phyloP scores from a whole-genome alignment of 2,329 filamentous ascomycete genomes.

The Incumbomyces lentus region DNA sequence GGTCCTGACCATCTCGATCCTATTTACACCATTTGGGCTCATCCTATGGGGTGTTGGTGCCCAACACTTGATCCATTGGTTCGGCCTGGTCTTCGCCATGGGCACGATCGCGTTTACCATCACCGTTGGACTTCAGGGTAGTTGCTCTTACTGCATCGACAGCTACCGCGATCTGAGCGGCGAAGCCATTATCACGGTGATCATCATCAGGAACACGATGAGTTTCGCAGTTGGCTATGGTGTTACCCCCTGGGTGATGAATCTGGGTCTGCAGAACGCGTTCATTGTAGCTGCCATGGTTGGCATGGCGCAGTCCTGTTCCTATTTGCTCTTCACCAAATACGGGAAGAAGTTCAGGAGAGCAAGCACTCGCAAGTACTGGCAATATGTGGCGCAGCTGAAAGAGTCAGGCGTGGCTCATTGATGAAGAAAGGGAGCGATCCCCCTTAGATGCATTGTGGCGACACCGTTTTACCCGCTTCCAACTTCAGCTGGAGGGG shows the following conservation, averaged over 20 bases:
- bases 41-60: slow-evolving; percentile 45
- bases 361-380: background rate
- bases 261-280: slow-evolving; percentile 26
- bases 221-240: slow-evolving; percentile 43
- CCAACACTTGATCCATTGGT: slow-evolving; percentile 38
- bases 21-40: slow-evolving; percentile 35
- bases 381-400: background rate
- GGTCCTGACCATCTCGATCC: slow-evolving; percentile 22
- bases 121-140: slow-evolving; percentile 34
- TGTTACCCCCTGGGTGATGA: slow-evolving; percentile 36
- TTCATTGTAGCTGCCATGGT: slow-evolving; percentile 25
- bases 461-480: too few relatives aligned
- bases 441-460: too few relatives aligned
- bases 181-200: slow-evolving; percentile 42
- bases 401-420: background rate
- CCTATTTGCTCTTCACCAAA: background rate
- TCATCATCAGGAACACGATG: slow-evolving; percentile 41
- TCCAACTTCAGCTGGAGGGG: too few relatives aligned
- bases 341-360: background rate
- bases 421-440: too few relatives aligned
- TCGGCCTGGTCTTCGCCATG: slow-evolving; percentile 41
- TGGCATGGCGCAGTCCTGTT: slow-evolving; percentile 27
- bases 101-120: slow-evolving; percentile 36
- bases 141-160: slow-evolving; percentile 39
- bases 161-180: slow-evolving; percentile 39